phyloP scores from a whole-genome alignment of 352 stramenopile species.

The Globisporangium acanthophoron region DNA sequence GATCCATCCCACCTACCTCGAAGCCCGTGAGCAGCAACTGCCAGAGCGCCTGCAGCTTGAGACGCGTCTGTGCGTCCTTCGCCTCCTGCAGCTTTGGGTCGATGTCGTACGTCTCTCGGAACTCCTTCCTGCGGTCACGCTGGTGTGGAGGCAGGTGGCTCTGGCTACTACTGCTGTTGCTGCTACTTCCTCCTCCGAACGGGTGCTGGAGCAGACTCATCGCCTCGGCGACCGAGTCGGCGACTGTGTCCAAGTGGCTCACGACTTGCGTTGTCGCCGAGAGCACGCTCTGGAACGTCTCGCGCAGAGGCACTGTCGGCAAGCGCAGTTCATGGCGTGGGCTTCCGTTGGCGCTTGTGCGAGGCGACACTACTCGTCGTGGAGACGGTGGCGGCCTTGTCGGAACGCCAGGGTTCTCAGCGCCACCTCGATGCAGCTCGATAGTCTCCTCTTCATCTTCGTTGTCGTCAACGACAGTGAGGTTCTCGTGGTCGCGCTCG shows the following conservation, averaged over 20 bases:
- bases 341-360: constrained; percentile 8
- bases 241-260: constrained; percentile 17
- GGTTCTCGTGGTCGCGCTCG: constrained; percentile 2
- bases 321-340: constrained; percentile 4
- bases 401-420: constrained; percentile 12
- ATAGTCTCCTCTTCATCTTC: constrained; percentile 35
- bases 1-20: constrained; percentile 16
- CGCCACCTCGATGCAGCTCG: constrained; percentile 19
- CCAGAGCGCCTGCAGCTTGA: constrained; percentile 51
- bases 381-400: constrained; percentile 1
- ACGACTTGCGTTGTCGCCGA: constrained; percentile 21
- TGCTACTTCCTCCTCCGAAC: constrained; percentile 3
- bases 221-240: constrained; percentile 26
- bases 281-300: constrained; percentile 20
- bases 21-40: constrained; percentile 51
- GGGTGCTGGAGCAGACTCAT: constrained; percentile 27
- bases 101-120: constrained; percentile 21
- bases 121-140: constrained; percentile 6
- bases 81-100: constrained; percentile 19
- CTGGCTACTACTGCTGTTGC: constrained; percentile 5
- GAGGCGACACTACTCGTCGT: neutral
- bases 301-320: constrained; percentile 11
- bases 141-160: neutral
- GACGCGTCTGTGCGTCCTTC: constrained; percentile 23
- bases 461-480: constrained; percentile 18